Percentiles rank a stretch among this genome's conserved stretches.
Evolutionary conservation across 2,329 filamentous ascomycete genomes (phyloP).

Genomic region (Graphilbum sp.): DNA sequence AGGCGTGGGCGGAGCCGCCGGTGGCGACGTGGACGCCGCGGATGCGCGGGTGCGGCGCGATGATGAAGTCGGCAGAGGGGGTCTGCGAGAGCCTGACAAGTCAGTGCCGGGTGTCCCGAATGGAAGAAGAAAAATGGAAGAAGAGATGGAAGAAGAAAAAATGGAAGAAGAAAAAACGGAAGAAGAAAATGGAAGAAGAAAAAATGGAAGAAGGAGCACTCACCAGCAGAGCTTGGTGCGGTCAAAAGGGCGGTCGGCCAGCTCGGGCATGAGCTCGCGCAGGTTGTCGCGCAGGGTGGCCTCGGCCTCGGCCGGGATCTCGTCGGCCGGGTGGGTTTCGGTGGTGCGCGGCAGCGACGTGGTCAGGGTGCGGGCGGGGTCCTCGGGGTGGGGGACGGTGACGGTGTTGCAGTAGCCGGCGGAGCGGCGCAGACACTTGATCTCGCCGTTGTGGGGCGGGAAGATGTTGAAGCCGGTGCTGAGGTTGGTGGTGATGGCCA

Average conservation of each 20-base stretch:
- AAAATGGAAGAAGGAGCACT: neutral
- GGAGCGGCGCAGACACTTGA: constrained; percentile 13
- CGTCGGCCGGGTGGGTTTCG: constrained; percentile 11
- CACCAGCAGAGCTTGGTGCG: constrained; percentile 1
- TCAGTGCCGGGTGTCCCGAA: too few species aligned
- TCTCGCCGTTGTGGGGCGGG: constrained; percentile 14
- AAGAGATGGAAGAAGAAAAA: too few species aligned
- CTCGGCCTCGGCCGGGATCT: constrained; percentile 12
- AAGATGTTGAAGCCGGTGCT: constrained; percentile 14
- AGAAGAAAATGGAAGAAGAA: neutral
- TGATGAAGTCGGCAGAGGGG: neutral
- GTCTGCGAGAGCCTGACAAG: neutral
- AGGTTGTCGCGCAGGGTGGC: neutral
- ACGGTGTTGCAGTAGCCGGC: constrained; percentile 12
- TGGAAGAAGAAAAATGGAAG: too few species aligned
- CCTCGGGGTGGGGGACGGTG: constrained; percentile 10
- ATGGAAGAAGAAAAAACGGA: too few species aligned
- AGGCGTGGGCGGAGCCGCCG: neutral
- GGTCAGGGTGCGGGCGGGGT: constrained; percentile 5
- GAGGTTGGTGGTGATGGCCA: constrained; percentile 15
- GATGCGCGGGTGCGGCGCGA: neutral
- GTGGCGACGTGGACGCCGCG: neutral
- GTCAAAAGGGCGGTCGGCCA: constrained; percentile 1
- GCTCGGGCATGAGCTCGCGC: neutral
- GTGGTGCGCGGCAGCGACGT: constrained; percentile 12